phyloP scores from a whole-genome alignment of 2,329 filamentous ascomycete species.

The Nemania serpens region DNA sequence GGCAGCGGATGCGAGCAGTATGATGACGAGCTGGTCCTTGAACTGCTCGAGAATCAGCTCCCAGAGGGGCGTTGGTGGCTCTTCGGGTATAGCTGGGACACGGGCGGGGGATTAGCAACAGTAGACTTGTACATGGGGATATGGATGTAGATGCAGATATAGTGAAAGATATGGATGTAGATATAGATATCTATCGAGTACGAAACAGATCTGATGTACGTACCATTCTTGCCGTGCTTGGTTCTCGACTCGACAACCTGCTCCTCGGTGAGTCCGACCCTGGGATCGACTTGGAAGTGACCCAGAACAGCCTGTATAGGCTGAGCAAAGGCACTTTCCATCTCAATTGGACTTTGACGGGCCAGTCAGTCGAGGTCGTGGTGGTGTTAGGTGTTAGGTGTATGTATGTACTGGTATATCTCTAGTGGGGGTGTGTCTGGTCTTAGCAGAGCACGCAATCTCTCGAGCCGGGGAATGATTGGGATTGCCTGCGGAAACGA shows the following conservation, averaged over 20 bases:
- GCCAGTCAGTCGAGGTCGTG: conserved; percentile 21
- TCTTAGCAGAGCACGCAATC: conserved; percentile 29
- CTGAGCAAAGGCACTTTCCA: conserved; percentile 68
- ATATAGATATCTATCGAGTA: background rate
- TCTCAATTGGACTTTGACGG: conserved; percentile 39
- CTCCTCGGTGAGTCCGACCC: conserved; percentile 60
- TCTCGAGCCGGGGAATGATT: conserved; percentile 18
- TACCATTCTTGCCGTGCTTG: conserved; percentile 71
- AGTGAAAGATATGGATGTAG: too few species aligned
- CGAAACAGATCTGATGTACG: conserved; percentile 36
- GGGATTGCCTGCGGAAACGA: conserved; percentile 25
- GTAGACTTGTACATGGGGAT: background rate
- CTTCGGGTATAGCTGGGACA: conserved; percentile 69
- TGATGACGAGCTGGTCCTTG: conserved; percentile 97
- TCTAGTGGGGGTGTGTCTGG: conserved; percentile 27
- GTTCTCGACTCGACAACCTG: conserved; percentile 60
- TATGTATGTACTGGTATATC: too few species aligned
- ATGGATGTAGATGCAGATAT: too few species aligned
- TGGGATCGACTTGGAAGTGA: conserved; percentile 60
- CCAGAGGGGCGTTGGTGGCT: conserved; percentile 95
- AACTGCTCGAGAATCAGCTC: conserved; percentile 97
- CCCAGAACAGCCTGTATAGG: conserved; percentile 63
- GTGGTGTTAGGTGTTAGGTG: background rate
- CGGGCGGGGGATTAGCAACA: conserved; percentile 23
- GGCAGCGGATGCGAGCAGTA: conserved; percentile 87